Base-by-base conservation (phyloP, 2,329 filamentous ascomycete species). In the Aspergillus sp. region DNA sequence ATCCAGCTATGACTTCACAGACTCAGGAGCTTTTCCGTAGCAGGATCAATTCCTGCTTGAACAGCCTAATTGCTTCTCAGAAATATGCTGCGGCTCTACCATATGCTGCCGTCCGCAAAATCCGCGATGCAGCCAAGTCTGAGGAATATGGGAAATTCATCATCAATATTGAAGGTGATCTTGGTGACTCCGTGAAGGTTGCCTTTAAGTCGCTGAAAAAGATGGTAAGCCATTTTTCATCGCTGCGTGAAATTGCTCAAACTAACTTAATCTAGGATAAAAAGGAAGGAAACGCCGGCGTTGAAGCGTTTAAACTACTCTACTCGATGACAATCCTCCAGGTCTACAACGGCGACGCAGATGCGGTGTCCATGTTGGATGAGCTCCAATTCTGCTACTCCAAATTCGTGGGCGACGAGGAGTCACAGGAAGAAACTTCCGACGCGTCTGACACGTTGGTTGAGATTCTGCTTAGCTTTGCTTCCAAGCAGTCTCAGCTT, bases 401-500 rank as follows among this genome's bases (percentile, higher is more conserved):
- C 39, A 82, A 81, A 59, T 74, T 85, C 47, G 60, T 74, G 46
- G 63, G 67, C 27, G 65, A 68, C 43, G 77, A 81, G 54, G 72
- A 75, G 43, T 68, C 69, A 0, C 74, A 39, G 62, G 63, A 69
- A 35, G 73, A 80, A 57, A 67, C 72, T 1, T 60, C 62, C 0
- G 66, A 70, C 52, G 68, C 67, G 2, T 85, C 88, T 0, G 82
- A 87, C 58, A 77, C 88, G 28, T 69, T 96, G 6, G 82, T 96
- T 2, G 93, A 97, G 60, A 86, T 97, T 44, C 69, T 98, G 5
- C 74, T 97, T n/a, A 87, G 88, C 44, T 88, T 97, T 70, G 80
- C 94, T 2, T 87, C 89, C 0, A 88, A 88, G 51, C 86, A 85
- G 3, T 95, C 90, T 1, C 81, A 83, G 7, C 73, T 97, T 44